Conservation (phyloP, 305 asterid species). For the Fraxinus floribunda region DNA sequence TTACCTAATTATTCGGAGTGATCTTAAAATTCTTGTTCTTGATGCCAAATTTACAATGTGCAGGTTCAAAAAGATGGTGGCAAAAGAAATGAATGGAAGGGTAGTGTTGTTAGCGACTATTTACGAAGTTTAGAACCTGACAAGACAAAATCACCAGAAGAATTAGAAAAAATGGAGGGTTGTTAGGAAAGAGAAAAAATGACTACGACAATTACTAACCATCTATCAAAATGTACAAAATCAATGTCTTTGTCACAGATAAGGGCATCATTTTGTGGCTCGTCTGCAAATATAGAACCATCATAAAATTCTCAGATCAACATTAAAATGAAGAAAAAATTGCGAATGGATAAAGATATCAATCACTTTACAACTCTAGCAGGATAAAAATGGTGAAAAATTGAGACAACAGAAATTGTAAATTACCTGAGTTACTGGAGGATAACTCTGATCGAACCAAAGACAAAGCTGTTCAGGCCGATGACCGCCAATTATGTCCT, state of each 20-base stretch:
- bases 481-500: not conserved
- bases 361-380: not conserved
- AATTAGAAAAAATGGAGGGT: conserved; percentile 5
- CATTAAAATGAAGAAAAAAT: not conserved
- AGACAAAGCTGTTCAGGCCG: not conserved
- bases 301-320: not conserved
- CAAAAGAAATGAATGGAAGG: conserved; percentile 6
- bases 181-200: not conserved
- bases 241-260: not conserved
- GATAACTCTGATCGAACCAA: not conserved
- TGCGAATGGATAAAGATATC: not conserved
- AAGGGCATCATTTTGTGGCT: not conserved
- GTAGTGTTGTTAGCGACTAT: not conserved
- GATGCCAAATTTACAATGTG: conserved; percentile 1
- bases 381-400: not conserved
- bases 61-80: not conserved
- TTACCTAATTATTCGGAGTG: conserved; percentile 9
- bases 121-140: conserved; percentile 22
- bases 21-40: conserved; percentile 8
- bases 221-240: conserved; percentile 12
- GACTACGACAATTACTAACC: conserved; percentile 14
- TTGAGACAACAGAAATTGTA: not conserved
- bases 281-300: conserved; percentile 19
- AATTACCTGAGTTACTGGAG: not conserved
- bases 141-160: not conserved